These are phyloP conservation scores for Naematelia aurantialba DNA, from an alignment of 768 basidiomycete genomes.

Conservation along the genomic window DNA sequence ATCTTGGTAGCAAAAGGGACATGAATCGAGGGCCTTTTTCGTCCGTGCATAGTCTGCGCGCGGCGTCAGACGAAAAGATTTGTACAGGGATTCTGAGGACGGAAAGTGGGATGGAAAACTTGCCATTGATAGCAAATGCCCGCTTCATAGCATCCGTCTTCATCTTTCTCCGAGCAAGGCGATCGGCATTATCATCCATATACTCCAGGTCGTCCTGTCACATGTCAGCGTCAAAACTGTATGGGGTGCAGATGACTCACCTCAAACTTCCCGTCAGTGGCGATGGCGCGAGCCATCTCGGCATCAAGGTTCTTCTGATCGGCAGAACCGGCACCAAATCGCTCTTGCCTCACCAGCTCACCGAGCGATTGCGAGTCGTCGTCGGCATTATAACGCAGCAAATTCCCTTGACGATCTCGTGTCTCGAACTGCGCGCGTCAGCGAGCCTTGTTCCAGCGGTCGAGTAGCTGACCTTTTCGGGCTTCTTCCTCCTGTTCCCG, in stretches of 20 bases:
- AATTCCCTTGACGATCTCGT: constrained; percentile 85
- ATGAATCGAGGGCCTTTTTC: constrained; percentile 79
- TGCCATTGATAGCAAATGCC: constrained; percentile 92
- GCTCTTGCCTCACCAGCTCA: constrained; percentile 89
- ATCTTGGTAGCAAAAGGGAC: constrained; percentile 84
- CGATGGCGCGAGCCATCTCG: constrained; percentile 81
- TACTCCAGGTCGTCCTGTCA: constrained; percentile 81
- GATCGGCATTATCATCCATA: constrained; percentile 94
- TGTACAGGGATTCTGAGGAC: too few relatives aligned
- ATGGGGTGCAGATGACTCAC: constrained; percentile 53
- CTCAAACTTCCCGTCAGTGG: constrained; percentile 81
- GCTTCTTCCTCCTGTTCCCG: constrained; percentile 72
- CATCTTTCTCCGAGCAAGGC: constrained; percentile 88
- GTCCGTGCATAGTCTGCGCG: constrained; percentile 84
- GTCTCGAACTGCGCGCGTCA: constrained; percentile 65
- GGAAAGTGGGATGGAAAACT: constrained; percentile 25
- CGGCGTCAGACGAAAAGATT: too few relatives aligned
- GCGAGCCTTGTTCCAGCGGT: background rate
- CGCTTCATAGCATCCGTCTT: constrained; percentile 93
- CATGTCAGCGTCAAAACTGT: background rate
- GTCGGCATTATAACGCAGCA: constrained; percentile 82
- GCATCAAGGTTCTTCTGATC: constrained; percentile 90
- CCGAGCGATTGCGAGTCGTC: constrained; percentile 81
- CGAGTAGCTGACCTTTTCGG: constrained; percentile 58
- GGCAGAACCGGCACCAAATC: constrained; percentile 77